Base-by-base conservation (phyloP, 495 filamentous ascomycete genomes). In the Aspergillus coremiiformis region DNA sequence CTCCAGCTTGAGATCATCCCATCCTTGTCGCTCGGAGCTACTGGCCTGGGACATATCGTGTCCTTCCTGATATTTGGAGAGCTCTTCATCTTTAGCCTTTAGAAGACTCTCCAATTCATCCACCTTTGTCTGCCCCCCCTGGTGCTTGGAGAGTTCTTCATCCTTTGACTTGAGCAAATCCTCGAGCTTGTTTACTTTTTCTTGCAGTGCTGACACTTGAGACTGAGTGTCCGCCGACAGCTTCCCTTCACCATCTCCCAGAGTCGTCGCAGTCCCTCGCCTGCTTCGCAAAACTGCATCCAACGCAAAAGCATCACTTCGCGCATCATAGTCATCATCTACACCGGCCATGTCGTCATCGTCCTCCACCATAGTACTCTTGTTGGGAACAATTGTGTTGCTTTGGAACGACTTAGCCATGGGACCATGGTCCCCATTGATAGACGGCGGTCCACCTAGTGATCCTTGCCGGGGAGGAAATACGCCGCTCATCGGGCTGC, bases 361-460 rank as follows among this genome's bases (percentile, higher is more conserved):
- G 66, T 98, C 93, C 65, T 98, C 93, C 14, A 97, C 86, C 86
- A 98, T 90, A 0, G 90, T 97, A 58, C 92, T 94, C 69, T 97
- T 98, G 59, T 95, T 97, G 5, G 93, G 94, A 21, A 96, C 84
- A 54, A 97, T 94, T 0, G 88, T 96, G 60, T 93, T 96, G 62
- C 87, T 91, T 67, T 97, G 92, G 56, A 95, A 96, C 35, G 88
- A 87, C 58, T 94, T 96, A 14, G 89, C 84, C 39, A 85, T 80
- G 1, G 90, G 93, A 3, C 66, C 70, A 15, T 41, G 37, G 17
- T 72, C 70, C n/a, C 72, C 71, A 52, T 72, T 73, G 53, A 63
- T 55, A 11, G 57, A 73, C 61, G 44, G 77, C 67, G 48, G 77
- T 60, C 70, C 66, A 3, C 73, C 69, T 6, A 80, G 56, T 17